Evolutionary conservation across 2,329 filamentous ascomycete genomes (phyloP), one percentile per base, ranked within the genome.

Genomic region (Fusarium brevicatenulatum): DNA sequence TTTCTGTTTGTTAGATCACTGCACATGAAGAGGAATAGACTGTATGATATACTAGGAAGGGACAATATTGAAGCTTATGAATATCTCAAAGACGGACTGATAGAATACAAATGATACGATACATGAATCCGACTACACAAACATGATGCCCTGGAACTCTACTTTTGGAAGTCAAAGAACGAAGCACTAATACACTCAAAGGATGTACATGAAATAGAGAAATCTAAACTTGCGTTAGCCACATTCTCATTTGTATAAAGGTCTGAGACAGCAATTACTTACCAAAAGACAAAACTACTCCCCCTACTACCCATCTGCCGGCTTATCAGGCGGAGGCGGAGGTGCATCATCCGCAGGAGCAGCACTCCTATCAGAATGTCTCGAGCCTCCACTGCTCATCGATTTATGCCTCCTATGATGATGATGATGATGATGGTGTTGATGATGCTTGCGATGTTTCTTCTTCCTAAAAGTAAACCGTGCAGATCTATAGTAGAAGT

Each of bases 401-500:
- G 77, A 76, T 63, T 79, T 80, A 62, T 78, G 78, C 25, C 74
- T 76, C 36, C 53, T 70, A 21, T 71, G 62, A 32, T 60, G 40
- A 43, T 63, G 63, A 43, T 63, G 63, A 6, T 61, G 62, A 9
- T 49, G 44, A 13, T 54, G 32, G 19, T 54, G 32, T 5, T 63
- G 56, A 16, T 59, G 66, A 10, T 64, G 63, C 19, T 39, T 57
- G 8, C 47, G 68, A 3, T 68, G 72, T 43, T 72, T 77, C 63
- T 67, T 77, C 64, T 77, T 80, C 37, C 76, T 78, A 23, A 74
- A 71, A 3, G 77, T 77, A 61, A 81, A 81, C 11, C 79, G 78
- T 47, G 85, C 79, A 6, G 84, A 83, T 25, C 68, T 63, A 52
- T 83, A 79, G 70, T 86, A 86, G 8, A 79, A 73, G 71, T 80